These are phyloP conservation scores for Pezicula rhizophila DNA, from an alignment of 2,329 filamentous ascomycete genomes.

Conservation along the genomic window DNA sequence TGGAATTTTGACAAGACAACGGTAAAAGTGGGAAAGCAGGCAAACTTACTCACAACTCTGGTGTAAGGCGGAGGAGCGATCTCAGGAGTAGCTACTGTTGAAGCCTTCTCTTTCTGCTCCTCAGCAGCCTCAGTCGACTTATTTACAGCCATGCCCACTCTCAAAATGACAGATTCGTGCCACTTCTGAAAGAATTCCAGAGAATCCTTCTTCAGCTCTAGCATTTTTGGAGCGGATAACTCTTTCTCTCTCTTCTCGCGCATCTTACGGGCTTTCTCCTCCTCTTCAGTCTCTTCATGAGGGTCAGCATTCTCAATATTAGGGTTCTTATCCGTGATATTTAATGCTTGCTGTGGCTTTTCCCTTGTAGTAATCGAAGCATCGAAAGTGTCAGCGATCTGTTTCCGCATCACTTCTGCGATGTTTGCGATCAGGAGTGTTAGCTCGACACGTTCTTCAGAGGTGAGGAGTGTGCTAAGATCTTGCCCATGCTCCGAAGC, in stretches of 20 bases:
- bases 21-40: not conserved
- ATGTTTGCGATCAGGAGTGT: conserved; percentile 44
- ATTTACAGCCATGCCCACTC: conserved; percentile 63
- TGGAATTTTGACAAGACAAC: not conserved
- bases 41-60: conserved; percentile 23
- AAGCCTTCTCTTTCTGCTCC: conserved; percentile 22
- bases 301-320: conserved; percentile 24
- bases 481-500: conserved; percentile 18
- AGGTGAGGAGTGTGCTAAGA: conserved; percentile 23
- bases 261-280: conserved; percentile 25
- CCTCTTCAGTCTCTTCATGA: conserved; percentile 25
- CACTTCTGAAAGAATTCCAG: conserved; percentile 74
- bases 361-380: conserved; percentile 18
- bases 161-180: conserved; percentile 63
- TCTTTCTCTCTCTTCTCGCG: conserved; percentile 38
- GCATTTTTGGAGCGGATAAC: conserved; percentile 42
- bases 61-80: conserved; percentile 11
- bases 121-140: conserved; percentile 38
- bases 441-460: conserved; percentile 36
- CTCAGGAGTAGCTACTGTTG: conserved; percentile 21
- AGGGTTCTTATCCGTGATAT: conserved; percentile 31
- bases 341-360: conserved; percentile 22
- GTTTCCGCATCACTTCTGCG: conserved; percentile 48
- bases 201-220: conserved; percentile 63
- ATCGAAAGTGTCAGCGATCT: conserved; percentile 48